phyloP scores from a whole-genome alignment of 2,329 filamentous ascomycete species.

The Sclerotinia nivalis region DNA sequence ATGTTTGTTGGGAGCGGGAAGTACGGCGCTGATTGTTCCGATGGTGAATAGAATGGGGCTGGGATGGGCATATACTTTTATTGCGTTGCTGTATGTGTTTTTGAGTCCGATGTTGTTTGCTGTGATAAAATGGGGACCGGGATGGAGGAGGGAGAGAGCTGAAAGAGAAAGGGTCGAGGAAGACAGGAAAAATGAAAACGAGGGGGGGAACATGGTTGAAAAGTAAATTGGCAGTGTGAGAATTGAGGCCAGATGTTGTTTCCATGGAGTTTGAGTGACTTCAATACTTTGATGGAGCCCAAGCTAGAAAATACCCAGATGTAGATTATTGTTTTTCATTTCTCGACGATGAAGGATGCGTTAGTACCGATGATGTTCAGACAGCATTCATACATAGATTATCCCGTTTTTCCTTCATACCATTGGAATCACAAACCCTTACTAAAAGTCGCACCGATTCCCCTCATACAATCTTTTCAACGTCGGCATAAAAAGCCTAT shows the following conservation, averaged over 20 bases:
- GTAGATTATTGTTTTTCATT: background rate
- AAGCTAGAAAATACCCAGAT: background rate
- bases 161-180: conserved; percentile 30
- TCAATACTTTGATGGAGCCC: background rate
- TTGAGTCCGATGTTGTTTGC: conserved; percentile 46
- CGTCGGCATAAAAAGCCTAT: no score
- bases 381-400: no score
- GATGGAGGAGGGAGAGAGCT: conserved; percentile 46
- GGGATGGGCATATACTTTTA: conserved; percentile 54
- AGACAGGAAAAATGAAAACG: conserved; percentile 15
- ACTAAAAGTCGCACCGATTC: no score
- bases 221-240: no score
- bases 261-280: background rate
- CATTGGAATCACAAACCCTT: no score
- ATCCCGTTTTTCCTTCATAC: no score
- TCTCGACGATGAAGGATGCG: no score
- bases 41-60: conserved; percentile 53
- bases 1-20: conserved; percentile 56
- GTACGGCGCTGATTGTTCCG: conserved; percentile 53
- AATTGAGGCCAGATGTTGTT: background rate
- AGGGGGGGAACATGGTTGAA: background rate
- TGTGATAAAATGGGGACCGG: conserved; percentile 47
- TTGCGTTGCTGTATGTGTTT: conserved; percentile 47
- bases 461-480: no score
- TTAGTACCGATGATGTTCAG: no score